Evolutionary conservation across 2,329 filamentous ascomycete genomes (phyloP).

Genomic region (Monilinia aucupariae): DNA sequence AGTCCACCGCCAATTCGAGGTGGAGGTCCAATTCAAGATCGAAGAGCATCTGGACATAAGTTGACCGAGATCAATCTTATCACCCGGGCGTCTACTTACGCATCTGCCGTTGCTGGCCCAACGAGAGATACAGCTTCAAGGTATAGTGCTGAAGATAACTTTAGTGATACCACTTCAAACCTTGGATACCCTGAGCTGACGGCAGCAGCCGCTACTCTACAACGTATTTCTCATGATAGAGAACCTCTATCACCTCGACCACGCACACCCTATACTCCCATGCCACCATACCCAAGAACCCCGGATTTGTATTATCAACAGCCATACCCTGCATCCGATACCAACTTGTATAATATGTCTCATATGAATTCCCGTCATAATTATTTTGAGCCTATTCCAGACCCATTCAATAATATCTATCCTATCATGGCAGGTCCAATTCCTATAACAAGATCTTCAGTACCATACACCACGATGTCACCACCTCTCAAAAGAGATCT

Average conservation of each 20-base stretch:
- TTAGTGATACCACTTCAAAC: conserved; percentile 19
- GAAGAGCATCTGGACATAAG: conserved; percentile 20
- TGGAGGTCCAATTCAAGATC: conserved; percentile 31
- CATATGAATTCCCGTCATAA: conserved; percentile 13
- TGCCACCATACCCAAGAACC: conserved; percentile 19
- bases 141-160: conserved; percentile 15
- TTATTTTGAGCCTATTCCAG: background rate
- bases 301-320: conserved; percentile 14
- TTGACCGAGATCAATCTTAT: conserved; percentile 26
- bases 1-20: conserved; percentile 36
- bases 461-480: conserved; percentile 6
- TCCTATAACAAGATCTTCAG: conserved; percentile 22
- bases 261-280: conserved; percentile 8
- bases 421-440: conserved; percentile 26
- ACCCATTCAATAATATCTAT: conserved; percentile 23
- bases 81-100: conserved; percentile 33
- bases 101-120: conserved; percentile 26
- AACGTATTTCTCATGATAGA: conserved; percentile 10
- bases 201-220: conserved; percentile 6
- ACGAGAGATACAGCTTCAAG: conserved; percentile 24
- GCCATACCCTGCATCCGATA: background rate
- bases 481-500: conserved; percentile 10
- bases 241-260: background rate
- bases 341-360: background rate
- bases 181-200: conserved; percentile 18